Percentiles rank a stretch among this genome's conserved stretches.
These are phyloP conservation scores for Cladochytrium tenue DNA, from an alignment of 371 early-diverging fungal species.

Conservation along the genomic window DNA sequence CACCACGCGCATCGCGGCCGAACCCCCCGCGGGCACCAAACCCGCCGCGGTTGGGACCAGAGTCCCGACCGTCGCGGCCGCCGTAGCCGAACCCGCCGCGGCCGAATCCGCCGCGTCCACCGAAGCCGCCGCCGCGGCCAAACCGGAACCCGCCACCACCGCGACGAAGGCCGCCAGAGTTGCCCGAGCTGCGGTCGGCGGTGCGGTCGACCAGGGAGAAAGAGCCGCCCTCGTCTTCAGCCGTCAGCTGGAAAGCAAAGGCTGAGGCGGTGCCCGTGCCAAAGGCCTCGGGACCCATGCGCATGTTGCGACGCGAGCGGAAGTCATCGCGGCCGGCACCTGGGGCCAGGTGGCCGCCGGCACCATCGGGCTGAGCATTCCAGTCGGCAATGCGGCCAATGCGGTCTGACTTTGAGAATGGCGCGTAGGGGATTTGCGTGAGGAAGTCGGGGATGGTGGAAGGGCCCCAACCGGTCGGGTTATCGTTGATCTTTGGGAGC, in stretches of 20 bases:
- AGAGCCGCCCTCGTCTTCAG: constrained; percentile 87
- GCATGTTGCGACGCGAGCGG: constrained; percentile 17
- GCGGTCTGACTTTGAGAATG: constrained; percentile 93
- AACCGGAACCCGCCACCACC: constrained; percentile 34
- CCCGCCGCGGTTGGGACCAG: constrained; percentile 9
- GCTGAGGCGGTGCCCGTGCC: constrained; percentile 84
- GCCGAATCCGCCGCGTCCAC: constrained; percentile 12
- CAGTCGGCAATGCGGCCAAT: constrained; percentile 93
- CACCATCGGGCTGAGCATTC: constrained; percentile 65
- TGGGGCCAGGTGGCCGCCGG: constrained; percentile 10
- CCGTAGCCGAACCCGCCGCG: constrained; percentile 38
- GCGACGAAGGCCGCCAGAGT: constrained; percentile 40
- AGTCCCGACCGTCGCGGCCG: constrained; percentile 41
- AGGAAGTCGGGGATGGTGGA: constrained; percentile 23
- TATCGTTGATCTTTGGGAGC: constrained; percentile 43
- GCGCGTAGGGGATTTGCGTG: constrained; percentile 81
- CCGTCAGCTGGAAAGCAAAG: constrained; percentile 69
- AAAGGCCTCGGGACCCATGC: constrained; percentile 67
- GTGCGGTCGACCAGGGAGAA: constrained; percentile 94
- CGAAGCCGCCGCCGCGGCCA: constrained; percentile 40
- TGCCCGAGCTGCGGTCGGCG: constrained; percentile 47
- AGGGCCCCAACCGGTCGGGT: constrained; percentile 50
- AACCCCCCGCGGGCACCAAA: constrained; percentile 26
- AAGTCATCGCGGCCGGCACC: not conserved
- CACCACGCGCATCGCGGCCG: constrained; percentile 31